Percentiles rank a stretch among this genome's conserved stretches.
These are phyloP conservation scores for Piromyces sp. DNA, from an alignment of 192 early-diverging fungal species.

Conservation along the genomic window DNA sequence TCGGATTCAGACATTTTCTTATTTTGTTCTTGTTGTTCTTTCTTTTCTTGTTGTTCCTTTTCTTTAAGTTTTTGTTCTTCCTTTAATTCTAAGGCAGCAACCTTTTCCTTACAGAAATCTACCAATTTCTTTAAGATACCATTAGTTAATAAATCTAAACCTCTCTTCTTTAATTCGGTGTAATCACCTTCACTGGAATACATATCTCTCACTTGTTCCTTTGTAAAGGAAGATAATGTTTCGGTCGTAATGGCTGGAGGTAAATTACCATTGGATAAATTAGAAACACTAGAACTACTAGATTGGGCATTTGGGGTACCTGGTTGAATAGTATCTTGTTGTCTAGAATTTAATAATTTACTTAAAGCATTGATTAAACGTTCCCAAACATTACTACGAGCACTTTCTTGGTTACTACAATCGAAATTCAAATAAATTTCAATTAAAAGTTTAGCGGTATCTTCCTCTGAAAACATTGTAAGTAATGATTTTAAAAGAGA, in stretches of 20 bases:
- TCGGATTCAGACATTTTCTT: neutral
- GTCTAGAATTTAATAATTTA: conserved; percentile 13
- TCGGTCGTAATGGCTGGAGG: conserved; percentile 31
- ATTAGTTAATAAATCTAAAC: conserved; percentile 27
- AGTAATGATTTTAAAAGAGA: conserved; percentile 53
- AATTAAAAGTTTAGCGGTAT: conserved; percentile 50
- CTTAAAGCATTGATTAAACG: conserved; percentile 56
- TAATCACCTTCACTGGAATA: conserved; percentile 28
- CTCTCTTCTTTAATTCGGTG: conserved; percentile 25
- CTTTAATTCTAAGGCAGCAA: neutral
- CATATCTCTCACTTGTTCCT: conserved; percentile 34
- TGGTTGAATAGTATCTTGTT: neutral
- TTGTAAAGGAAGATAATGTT: conserved; percentile 21
- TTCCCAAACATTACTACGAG: conserved; percentile 75
- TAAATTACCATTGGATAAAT: neutral
- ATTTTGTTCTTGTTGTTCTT: conserved; percentile 3
- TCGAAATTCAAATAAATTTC: conserved; percentile 93
- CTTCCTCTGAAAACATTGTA: conserved; percentile 41
- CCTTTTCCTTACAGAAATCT: conserved; percentile 16
- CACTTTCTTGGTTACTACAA: conserved; percentile 57
- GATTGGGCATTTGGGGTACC: neutral
- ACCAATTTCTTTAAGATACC: conserved; percentile 28
- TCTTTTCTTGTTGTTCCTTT: conserved; percentile 4
- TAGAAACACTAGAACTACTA: neutral
- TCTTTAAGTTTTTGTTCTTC: conserved; percentile 2